A percentile compares a stretch with the other conserved stretches of the same genome.
These are phyloP conservation scores for Colletotrichum caudatum DNA, from an alignment of 2,329 filamentous ascomycete species.

Conservation along the genomic window DNA sequence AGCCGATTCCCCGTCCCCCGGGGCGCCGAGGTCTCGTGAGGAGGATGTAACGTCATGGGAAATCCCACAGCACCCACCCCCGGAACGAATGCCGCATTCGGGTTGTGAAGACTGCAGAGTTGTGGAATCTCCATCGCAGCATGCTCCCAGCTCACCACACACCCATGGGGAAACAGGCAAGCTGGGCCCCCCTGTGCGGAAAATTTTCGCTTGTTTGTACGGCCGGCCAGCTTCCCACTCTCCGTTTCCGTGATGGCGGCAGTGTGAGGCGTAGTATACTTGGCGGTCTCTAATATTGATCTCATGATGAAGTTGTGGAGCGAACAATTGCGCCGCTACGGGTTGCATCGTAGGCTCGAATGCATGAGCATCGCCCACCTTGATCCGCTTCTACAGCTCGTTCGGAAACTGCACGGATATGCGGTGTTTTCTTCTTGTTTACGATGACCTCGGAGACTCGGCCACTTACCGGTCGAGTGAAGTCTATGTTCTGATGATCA, in stretches of 20 bases:
- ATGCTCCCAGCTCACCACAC: conserved; percentile 6
- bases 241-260: neutral
- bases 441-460: neutral
- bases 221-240: neutral
- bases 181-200: neutral
- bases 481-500: neutral
- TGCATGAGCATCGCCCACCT: conserved; percentile 2
- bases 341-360: neutral
- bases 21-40: conserved; percentile 21
- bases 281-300: neutral
- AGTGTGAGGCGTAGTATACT: neutral
- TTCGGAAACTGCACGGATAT: neutral
- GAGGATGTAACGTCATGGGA: conserved; percentile 26
- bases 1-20: neutral
- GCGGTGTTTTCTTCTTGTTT: neutral
- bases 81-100: conserved; percentile 20
- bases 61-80: neutral
- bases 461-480: neutral
- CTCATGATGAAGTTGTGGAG: conserved; percentile 16
- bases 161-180: conserved; percentile 29
- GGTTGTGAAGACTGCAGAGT: neutral
- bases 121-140: conserved; percentile 7
- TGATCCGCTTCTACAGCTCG: neutral
- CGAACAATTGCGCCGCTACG: neutral
- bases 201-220: neutral